These are phyloP conservation scores for Ostreobium quekettii DNA, from an alignment of 139 green algal genomes.

Conservation along the genomic window DNA sequence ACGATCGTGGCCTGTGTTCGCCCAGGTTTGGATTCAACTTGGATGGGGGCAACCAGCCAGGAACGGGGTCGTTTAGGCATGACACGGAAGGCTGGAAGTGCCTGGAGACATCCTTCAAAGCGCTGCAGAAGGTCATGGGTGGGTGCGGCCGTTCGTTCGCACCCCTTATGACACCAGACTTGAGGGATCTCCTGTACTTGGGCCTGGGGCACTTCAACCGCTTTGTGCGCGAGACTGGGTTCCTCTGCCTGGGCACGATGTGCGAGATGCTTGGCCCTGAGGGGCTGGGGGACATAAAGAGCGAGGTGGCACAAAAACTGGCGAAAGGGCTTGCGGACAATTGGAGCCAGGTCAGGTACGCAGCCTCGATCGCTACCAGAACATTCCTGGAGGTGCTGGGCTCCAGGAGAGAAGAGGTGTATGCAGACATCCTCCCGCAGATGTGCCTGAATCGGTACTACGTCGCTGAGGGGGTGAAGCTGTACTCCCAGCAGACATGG, in stretches of 20 bases:
- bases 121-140: conserved; percentile 49
- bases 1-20: conserved; percentile 2
- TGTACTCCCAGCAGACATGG: conserved; percentile 83
- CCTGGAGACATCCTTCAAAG: conserved; percentile 62
- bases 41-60: conserved; percentile 25
- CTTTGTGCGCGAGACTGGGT: conserved; percentile 77
- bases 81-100: conserved; percentile 86
- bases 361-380: conserved; percentile 55
- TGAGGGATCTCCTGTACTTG: conserved; percentile 30
- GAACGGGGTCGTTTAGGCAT: conserved; percentile 70
- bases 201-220: conserved; percentile 73
- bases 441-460: conserved; percentile 95
- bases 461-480: conserved; percentile 79
- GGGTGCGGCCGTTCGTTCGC: conserved; percentile 38
- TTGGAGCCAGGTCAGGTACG: conserved; percentile 86
- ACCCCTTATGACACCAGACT: conserved; percentile 16
- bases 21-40: background rate
- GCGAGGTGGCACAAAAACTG: conserved; percentile 33
- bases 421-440: conserved; percentile 57
- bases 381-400: conserved; percentile 50
- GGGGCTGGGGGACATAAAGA: conserved; percentile 20
- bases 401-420: conserved; percentile 25
- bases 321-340: conserved; percentile 78
- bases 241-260: conserved; percentile 52
- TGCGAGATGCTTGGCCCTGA: conserved; percentile 34